phyloP scores from a whole-genome alignment of 2,329 filamentous ascomycete species.

The Aspergillus pseudotamarii region DNA sequence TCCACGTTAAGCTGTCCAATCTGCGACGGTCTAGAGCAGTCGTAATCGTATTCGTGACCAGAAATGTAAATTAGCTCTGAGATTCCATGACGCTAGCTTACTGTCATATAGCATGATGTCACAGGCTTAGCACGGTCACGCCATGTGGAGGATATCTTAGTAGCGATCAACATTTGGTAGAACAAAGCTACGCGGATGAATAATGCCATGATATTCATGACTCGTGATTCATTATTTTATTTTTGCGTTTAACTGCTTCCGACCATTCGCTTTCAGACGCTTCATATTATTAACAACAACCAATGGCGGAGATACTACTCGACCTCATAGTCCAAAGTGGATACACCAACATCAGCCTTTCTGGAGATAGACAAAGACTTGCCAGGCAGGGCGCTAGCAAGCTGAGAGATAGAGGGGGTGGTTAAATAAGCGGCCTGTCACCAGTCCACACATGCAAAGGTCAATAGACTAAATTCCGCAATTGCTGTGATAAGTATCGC shows the following conservation, averaged over 20 bases:
- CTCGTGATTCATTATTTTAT: conserved; percentile 17
- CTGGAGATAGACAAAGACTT: not conserved
- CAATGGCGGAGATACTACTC: not conserved
- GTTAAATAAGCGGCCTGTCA: not conserved
- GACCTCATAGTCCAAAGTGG: not conserved
- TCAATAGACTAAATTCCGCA: not conserved
- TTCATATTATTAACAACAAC: not conserved
- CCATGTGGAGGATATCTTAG: not conserved
- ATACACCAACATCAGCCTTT: conserved; percentile 5
- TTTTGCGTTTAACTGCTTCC: not conserved
- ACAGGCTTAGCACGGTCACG: not conserved
- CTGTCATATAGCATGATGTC: not conserved
- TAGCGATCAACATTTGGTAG: no score
- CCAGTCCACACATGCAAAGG: not conserved
- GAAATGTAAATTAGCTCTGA: not conserved
- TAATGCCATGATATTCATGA: conserved; percentile 5
- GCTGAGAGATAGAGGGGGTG: not conserved
- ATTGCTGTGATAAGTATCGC: not conserved
- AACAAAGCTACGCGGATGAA: not conserved
- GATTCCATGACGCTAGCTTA: not conserved
- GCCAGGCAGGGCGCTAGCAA: not conserved
- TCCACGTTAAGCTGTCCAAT: not conserved
- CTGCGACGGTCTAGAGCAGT: not conserved
- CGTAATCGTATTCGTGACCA: not conserved
- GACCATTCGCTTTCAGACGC: not conserved